Conservation (phyloP, 2,329 filamentous ascomycete species). For the Escovopsis sp. region DNA sequence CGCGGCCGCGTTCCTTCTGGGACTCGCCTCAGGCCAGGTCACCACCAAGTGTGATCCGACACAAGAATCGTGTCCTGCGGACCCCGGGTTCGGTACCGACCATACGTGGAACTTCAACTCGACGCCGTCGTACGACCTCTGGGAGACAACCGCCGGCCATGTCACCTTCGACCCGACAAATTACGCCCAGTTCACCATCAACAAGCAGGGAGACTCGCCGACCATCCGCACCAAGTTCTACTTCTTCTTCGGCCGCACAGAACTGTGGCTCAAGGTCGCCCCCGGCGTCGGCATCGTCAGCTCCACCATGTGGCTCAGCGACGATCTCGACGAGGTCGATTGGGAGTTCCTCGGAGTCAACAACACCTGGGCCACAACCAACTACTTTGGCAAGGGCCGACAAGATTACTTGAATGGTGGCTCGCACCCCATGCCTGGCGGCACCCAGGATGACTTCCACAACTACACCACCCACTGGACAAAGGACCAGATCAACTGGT, state of each 20-base stretch:
- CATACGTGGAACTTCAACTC: conserved; percentile 50
- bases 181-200: conserved; percentile 61
- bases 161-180: conserved; percentile 43
- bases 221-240: conserved; percentile 69
- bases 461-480: conserved; percentile 70
- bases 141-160: conserved; percentile 52
- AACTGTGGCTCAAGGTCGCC: conserved; percentile 64
- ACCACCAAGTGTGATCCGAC: conserved; percentile 64
- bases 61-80: conserved; percentile 51
- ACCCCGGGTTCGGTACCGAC: conserved; percentile 53
- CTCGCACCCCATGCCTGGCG: conserved; percentile 37
- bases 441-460: conserved; percentile 47
- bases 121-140: conserved; percentile 43
- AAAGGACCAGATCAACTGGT: conserved; percentile 47
- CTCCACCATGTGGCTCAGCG: conserved; percentile 68
- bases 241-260: conserved; percentile 72
- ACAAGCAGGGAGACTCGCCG: conserved; percentile 55
- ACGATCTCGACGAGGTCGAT: conserved; percentile 77
- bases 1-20: conserved; percentile 22
- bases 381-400: conserved; percentile 67
- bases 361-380: conserved; percentile 46
- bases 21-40: conserved; percentile 53
- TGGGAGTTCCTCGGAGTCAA: conserved; percentile 69
- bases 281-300: conserved; percentile 62
- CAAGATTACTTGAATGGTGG: conserved; percentile 46